Conservation (phyloP, 1,284 basidiomycete species). For the Pseudozyma flocculosa region DNA sequence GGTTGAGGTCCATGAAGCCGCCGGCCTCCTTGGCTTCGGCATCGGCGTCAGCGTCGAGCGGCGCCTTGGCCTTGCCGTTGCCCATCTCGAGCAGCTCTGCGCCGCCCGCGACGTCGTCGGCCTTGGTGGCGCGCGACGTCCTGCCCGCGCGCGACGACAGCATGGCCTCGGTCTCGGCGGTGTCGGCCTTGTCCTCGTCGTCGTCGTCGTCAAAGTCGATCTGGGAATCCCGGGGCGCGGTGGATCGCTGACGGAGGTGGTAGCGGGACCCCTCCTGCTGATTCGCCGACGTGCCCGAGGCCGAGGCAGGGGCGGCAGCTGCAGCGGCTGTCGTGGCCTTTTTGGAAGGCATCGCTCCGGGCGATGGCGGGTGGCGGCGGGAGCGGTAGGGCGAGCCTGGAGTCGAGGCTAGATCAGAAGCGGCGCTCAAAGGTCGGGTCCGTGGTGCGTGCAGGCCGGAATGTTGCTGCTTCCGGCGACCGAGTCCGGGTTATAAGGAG, state of each 20-base stretch:
- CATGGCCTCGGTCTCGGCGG: not conserved
- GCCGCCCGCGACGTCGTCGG: not conserved
- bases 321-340: no score
- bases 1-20: conserved; percentile 37
- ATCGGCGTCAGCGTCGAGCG: no score
- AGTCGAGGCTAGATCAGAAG: no score
- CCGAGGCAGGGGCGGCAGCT: not conserved
- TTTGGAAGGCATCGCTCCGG: not conserved
- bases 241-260: not conserved
- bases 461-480: no score
- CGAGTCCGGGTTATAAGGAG: no score
- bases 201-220: not conserved
- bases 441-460: no score
- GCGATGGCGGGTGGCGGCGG: not conserved
- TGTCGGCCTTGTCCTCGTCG: not conserved
- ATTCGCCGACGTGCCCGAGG: not conserved
- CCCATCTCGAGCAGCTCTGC: not conserved
- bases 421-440: no score
- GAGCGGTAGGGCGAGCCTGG: no score
- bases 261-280: not conserved
- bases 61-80: not conserved
- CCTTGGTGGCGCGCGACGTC: no score
- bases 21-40: conserved; percentile 19
- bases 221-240: not conserved
- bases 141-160: not conserved